Base-by-base conservation (phyloP, 129 eudicot species). In the Mikania micrantha region DNA sequence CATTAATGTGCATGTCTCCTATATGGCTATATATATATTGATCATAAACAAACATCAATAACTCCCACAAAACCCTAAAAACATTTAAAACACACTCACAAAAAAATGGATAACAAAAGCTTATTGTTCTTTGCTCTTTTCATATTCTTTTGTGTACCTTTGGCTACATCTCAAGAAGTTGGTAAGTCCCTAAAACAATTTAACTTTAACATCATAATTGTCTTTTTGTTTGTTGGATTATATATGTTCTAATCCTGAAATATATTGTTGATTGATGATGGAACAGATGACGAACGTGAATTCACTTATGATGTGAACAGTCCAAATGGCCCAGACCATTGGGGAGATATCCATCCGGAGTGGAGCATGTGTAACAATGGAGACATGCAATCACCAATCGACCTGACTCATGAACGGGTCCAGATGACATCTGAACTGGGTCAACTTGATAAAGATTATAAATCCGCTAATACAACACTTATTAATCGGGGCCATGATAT, bases 311-410 rank as follows among this genome's bases (percentile, higher is more conserved):
- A 28, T 0, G 31, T 47, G 16, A 61, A 47, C 0, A 64, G 80
- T 22, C 75, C 70, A 10, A 81, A 24, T 35, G 86, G 90, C 7
- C 90, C 86, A 2, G 29, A 38, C 17, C 69, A 65, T n/a, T 85
- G 90, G 90, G 90, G 90, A 64, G 66, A 76, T 21, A 44, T 85
- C 20, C 70, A 54, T 17, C 82, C 84, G 0, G 87, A 83, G 7
- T 87, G 96, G 96, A 62, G 49, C 1, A 28, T 39, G 12, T 88
- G 90, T 40, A 79, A 67, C 13, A 20, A 52, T 7, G 93, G 93
- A 31, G 69, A 50, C 50, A 69, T 81, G 93, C 93, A 88, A 38
- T 88, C 96, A 4, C 96, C 90, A 0, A 83, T 85, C 42, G 90
- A 85, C 78, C 35, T 88, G 27, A 27, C 32, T 21, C 52, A 73